Evolutionary conservation across 2,329 filamentous ascomycete species (phyloP), one percentile per base, ranked within the genome.

Genomic region (Arachnomyces sp.): DNA sequence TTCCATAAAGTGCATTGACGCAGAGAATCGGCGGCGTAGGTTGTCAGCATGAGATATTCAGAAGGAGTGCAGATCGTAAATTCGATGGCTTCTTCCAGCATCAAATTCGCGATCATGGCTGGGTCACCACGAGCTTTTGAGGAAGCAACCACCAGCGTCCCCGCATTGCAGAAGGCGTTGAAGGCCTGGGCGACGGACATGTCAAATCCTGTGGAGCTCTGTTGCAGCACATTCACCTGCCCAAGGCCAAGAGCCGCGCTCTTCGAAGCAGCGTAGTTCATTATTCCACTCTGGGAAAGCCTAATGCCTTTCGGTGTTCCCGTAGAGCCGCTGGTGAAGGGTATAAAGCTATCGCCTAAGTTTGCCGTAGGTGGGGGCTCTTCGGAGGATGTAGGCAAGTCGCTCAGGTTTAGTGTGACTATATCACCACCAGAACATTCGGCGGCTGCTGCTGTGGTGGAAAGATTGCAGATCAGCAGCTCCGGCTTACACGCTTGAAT

Each of bases 241-340:
- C 21, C 66, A 56, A 1, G 3, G 25, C 34, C 11, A 44, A 50
- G 2, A 38, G 21, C 21, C 5, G 21, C 5, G 9, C 21, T 25
- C 9, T 25, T 25, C 5, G 21, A 43, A 13, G 48, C 46, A 14
- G 49, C 42, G 12, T 50, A 28, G 41, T 61, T 62, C 3, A 46
- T 29, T 2, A 49, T 15, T 7, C 31, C 33, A 7, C 28, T 9
- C 21, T 18, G 16, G 5, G 21, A 25, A 5, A 25, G 21, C 2
- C 68, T 42, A 14, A 71, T 59, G 3, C 67, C 67, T 48, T 71
- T 72, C 1, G 68, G 68, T 0, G 32, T 51, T 4, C 52, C 51
- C 2, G 52, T 54, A 2, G 48, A 46, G 6, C 52, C 52, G 25
- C 51, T 53, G 9, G 51, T 52, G 39, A 47, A 68, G 3, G 68